A percentile compares a stretch with the other conserved stretches of the same genome.
Evolutionary conservation across 306 rosid species (phyloP).

Genomic region (Sechiopsis laciniata): DNA sequence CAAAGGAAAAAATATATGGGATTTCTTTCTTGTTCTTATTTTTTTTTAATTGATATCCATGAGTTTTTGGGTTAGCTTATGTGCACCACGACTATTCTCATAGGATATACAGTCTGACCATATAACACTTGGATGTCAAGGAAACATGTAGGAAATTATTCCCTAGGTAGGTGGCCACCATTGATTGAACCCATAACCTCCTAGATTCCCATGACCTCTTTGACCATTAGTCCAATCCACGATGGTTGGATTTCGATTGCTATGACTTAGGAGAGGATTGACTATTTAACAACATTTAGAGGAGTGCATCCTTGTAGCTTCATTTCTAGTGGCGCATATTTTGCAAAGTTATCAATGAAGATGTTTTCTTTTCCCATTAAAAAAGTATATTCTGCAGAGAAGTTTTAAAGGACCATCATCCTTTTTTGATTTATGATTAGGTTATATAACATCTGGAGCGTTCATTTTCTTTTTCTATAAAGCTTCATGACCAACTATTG

Average conservation of each 20-base stretch:
- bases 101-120: no score
- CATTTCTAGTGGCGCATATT: neutral
- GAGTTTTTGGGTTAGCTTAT: no score
- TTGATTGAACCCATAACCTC: no score
- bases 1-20: neutral
- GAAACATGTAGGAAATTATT: no score
- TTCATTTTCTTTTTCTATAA: neutral
- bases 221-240: no score
- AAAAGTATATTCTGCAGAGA: neutral
- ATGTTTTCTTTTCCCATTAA: no score
- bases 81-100: no score
- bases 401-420: neutral
- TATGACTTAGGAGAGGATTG: neutral
- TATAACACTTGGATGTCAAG: no score
- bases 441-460: neutral
- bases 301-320: neutral
- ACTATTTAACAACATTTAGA: neutral
- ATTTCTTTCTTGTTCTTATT: neutral
- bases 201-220: no score
- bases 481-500: neutral
- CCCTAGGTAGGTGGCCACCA: no score
- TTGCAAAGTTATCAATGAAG: no score
- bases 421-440: conserved; percentile 4
- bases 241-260: neutral
- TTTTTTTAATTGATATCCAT: no score